Conservation (phyloP, 2,329 filamentous ascomycete species). For the Sporothrix brunneoviolacea region DNA sequence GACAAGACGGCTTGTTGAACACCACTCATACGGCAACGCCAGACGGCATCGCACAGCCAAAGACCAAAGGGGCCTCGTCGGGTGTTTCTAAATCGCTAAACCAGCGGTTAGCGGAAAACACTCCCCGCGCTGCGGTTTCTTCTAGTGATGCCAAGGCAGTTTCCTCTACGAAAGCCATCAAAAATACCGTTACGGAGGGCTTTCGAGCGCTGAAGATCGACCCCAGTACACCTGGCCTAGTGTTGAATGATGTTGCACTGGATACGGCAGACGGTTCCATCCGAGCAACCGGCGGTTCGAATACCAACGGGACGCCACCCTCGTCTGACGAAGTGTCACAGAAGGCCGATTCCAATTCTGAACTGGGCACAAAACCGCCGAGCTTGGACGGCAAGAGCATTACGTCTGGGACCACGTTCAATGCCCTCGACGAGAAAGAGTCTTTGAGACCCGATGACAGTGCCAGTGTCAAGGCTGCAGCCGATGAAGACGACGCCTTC, state of each 20-base stretch:
- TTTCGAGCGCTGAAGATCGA: conserved; percentile 18
- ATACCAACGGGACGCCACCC: conserved; percentile 36
- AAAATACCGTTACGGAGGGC: conserved; percentile 13
- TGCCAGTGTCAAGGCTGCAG: conserved; percentile 79
- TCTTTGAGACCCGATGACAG: conserved; percentile 92
- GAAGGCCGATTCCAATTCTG: conserved; percentile 56
- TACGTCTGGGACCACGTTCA: conserved; percentile 84
- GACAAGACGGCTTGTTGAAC: not conserved
- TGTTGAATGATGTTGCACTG: conserved; percentile 44
- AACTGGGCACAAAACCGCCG: conserved; percentile 70
- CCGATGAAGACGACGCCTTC: conserved; percentile 82
- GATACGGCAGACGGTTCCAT: not conserved
- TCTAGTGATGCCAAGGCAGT: no score
- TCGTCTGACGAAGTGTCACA: conserved; percentile 50
- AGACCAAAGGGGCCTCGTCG: not conserved
- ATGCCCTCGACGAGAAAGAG: conserved; percentile 90
- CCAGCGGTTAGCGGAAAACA: no score
- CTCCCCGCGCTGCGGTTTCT: no score
- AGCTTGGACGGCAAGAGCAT: conserved; percentile 93
- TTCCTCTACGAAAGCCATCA: no score
- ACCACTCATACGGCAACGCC: conserved; percentile 1
- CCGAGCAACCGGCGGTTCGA: not conserved
- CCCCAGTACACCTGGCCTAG: conserved; percentile 33
- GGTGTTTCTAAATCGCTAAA: no score
- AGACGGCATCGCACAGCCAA: not conserved